Base-by-base conservation (phyloP, 805 yeast genomes). In the Millerozyma acaciae region DNA sequence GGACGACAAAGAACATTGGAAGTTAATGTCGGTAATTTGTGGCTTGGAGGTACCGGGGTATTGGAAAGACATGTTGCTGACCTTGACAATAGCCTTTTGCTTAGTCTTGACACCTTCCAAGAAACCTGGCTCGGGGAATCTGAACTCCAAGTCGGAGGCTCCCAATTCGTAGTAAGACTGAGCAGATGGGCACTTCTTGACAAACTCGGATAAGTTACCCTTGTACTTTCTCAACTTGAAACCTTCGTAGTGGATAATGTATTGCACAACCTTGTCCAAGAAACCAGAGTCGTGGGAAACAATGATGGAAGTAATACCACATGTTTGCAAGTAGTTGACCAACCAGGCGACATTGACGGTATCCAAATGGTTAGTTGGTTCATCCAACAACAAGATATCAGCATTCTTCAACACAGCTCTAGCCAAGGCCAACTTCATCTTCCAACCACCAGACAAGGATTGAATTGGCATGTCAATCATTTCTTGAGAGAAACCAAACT, bases 41-140 rank as follows among this genome's bases (percentile, higher is more conserved):
- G 98, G 98, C 75, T 85, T 88, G 53, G 84, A 40, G 51, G 98
- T 90, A 79, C 98, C 98, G 70, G 95, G 96, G 77, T 93, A 93
- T 81, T 90, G 97, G 97, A 93, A 93, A 56, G 94, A 65, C 96
- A 93, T 89, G 78, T 85, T 78, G 46, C 86, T 74, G 51, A 93
- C 97, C 80, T 93, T 93, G 62, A 93, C 97, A 71, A 93, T 93
- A 65, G 98, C 98, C 78, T 90, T 90, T 76, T 90, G 97, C 79
- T 93, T 93, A 65, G 98, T 93, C 88, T 93, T 93, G 61, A 93
- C 98, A 86, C 98, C 98, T 80, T 93, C 97, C 63, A 93, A 81
- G 95, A 83, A 90, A 85, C 98, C 98, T 71, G 98, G 98, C 75
- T 85, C 97, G 68, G 98, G 98, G 97, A 93, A 93, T 53, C 61